phyloP scores from a whole-genome alignment of 441 rosid species.

The Pelargonium cotyledonis region DNA sequence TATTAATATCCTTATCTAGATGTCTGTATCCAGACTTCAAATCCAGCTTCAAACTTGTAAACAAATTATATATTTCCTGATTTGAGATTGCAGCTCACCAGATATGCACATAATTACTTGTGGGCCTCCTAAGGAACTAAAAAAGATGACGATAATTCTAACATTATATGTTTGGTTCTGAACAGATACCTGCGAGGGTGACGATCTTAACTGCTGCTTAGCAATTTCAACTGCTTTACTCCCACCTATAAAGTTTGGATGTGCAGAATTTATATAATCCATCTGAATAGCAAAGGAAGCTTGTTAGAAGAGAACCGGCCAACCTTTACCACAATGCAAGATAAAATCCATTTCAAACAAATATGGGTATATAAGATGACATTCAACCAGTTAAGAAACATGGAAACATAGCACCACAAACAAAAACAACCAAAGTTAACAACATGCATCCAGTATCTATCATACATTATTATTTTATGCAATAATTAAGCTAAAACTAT shows the following conservation, averaged over 20 bases:
- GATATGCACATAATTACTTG: not conserved
- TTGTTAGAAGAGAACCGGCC: not conserved
- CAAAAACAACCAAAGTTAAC: not conserved
- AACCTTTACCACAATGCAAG: not conserved
- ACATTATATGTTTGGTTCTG: not conserved
- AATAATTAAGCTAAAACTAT: not conserved
- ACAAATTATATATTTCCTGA: not conserved
- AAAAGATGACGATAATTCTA: not conserved
- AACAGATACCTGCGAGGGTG: constrained; percentile 23
- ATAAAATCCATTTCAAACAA: not conserved
- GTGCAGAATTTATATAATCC: constrained; percentile 92
- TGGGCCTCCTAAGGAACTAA: not conserved
- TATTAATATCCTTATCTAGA: not conserved
- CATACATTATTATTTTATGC: not conserved
- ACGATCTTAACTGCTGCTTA: constrained; percentile 58
- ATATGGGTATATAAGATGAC: not conserved
- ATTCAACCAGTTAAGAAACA: constrained; percentile 7
- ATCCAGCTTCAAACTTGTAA: not conserved
- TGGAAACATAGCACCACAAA: not conserved
- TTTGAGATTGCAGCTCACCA: not conserved
- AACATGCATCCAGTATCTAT: not conserved
- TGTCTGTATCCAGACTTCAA: not conserved
- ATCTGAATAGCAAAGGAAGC: constrained; percentile 38
- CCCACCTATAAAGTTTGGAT: constrained; percentile 90
- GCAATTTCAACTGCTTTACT: constrained; percentile 84